Conservation (phyloP, 176 grass and related monocot species). For the Alloteropsis semialata region DNA sequence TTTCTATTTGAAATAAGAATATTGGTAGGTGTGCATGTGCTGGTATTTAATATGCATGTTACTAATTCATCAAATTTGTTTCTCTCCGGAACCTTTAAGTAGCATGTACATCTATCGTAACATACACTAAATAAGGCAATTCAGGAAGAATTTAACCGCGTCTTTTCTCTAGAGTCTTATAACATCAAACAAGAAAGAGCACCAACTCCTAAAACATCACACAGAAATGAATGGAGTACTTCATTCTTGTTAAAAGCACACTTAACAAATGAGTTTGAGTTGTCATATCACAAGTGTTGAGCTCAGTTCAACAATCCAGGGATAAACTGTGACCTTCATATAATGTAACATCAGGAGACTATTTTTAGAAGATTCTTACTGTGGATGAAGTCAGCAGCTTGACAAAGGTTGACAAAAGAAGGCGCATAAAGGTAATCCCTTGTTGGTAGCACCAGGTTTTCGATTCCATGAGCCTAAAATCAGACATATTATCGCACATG, state of each 20-base stretch:
- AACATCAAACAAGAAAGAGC: background rate
- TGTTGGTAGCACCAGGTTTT: constrained; percentile 84
- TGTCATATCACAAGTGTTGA: background rate
- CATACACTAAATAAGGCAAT: background rate
- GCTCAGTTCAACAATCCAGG: background rate
- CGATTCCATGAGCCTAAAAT: constrained; percentile 76
- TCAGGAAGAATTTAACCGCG: background rate
- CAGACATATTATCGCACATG: background rate
- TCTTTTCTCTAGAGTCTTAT: background rate
- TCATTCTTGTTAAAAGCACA: background rate
- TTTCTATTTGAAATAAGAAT: background rate
- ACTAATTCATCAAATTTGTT: background rate
- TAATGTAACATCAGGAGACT: background rate
- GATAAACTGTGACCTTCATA: background rate
- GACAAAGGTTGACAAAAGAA: constrained; percentile 70
- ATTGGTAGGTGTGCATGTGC: background rate
- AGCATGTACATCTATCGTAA: background rate
- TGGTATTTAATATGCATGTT: background rate
- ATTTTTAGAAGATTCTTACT: constrained; percentile 52
- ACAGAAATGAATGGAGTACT: background rate
- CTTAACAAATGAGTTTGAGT: background rate
- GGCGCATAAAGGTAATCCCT: constrained; percentile 99
- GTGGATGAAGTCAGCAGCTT: constrained; percentile 84
- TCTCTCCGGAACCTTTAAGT: background rate
- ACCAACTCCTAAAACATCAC: background rate